phyloP scores from a whole-genome alignment of 768 basidiomycete species.

The Xerocomellus chrysenteron region DNA sequence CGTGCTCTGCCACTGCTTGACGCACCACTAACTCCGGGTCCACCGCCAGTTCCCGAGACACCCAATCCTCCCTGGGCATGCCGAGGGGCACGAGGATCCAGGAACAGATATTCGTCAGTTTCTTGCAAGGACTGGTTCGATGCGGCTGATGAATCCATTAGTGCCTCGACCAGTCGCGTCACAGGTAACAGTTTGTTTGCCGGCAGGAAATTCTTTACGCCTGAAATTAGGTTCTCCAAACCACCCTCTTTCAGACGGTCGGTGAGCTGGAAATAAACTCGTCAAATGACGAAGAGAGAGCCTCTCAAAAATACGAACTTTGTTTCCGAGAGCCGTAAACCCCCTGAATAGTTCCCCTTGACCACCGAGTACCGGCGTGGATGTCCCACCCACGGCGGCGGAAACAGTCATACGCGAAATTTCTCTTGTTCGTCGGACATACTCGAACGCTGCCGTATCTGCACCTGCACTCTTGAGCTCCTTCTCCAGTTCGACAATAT shows the following conservation, averaged over 20 bases:
- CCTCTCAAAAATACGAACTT: constrained; percentile 47
- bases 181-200: constrained; percentile 91
- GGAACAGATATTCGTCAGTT: constrained; percentile 93
- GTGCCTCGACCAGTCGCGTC: constrained; percentile 89
- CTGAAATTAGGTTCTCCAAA: constrained; percentile 95
- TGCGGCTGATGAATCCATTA: constrained; percentile 96
- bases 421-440: constrained; percentile 88
- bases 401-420: constrained; percentile 89
- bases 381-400: constrained; percentile 53
- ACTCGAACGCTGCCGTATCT: constrained; percentile 82
- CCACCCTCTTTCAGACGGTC: constrained; percentile 93
- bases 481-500: constrained; percentile 82
- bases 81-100: constrained; percentile 85
- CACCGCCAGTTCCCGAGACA: constrained; percentile 44
- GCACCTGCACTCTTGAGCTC: constrained; percentile 82
- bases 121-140: constrained; percentile 93
- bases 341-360: constrained; percentile 91
- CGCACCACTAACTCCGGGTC: constrained; percentile 38
- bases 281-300: neutral
- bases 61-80: constrained; percentile 50
- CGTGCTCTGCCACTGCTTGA: constrained; percentile 39
- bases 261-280: constrained; percentile 61
- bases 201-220: constrained; percentile 97
- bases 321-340: constrained; percentile 88
- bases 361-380: constrained; percentile 68